phyloP scores from a whole-genome alignment of 164 flowering plant species.

The Saururus chinensis region DNA sequence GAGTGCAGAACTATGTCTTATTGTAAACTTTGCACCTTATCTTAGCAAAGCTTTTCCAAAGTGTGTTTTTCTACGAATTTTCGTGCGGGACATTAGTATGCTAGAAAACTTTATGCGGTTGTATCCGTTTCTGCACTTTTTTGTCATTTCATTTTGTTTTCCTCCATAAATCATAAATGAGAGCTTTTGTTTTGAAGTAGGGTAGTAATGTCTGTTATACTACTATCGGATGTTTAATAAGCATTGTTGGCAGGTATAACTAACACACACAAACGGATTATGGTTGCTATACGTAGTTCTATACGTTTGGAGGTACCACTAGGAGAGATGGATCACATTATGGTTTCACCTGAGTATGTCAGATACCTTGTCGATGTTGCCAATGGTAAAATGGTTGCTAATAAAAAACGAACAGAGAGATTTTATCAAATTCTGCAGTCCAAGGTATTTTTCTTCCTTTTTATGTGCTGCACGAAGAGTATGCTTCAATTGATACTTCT shows the following conservation, averaged over 20 bases:
- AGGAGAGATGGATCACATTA: constrained; percentile 29
- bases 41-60: too few species aligned
- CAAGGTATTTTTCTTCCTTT: constrained; percentile 9
- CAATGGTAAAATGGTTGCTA: constrained; percentile 67
- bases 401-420: constrained; percentile 56
- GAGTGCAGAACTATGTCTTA: too few species aligned
- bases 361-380: constrained; percentile 57
- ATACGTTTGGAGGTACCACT: constrained; percentile 84
- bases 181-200: too few species aligned
- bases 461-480: too few species aligned
- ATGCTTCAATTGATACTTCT: too few species aligned
- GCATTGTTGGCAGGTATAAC: constrained; percentile 34
- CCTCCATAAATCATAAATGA: too few species aligned
- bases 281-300: constrained; percentile 70
- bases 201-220: neutral
- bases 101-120: too few species aligned
- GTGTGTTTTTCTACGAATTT: too few species aligned
- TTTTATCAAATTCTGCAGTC: constrained; percentile 38
- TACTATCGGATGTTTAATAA: neutral
- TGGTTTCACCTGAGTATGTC: constrained; percentile 62
- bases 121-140: too few species aligned
- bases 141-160: too few species aligned
- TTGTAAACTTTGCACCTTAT: too few species aligned
- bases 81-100: too few species aligned
- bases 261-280: constrained; percentile 47